A percentile compares a stretch with the other conserved stretches of the same genome.
phyloP scores from a whole-genome alignment of 148 eudicot genomes.

The Heliosperma pusillum region DNA sequence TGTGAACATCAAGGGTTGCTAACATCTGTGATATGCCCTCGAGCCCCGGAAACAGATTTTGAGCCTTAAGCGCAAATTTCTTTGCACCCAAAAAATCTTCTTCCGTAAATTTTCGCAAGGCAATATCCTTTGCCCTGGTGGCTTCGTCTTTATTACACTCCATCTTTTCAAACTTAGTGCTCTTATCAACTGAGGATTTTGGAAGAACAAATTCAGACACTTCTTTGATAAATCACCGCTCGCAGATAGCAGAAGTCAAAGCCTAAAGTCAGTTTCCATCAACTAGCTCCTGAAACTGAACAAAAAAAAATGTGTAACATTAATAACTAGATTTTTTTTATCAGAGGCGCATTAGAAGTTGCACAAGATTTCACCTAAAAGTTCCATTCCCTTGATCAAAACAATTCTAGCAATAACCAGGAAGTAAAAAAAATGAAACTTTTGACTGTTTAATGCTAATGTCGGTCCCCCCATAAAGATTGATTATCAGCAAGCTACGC shows the following conservation, averaged over 20 bases:
- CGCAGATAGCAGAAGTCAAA: neutral
- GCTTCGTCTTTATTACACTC: slow-evolving; percentile 54
- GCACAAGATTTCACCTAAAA: neutral
- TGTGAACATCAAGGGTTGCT: slow-evolving; percentile 32
- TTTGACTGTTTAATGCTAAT: too few relatives aligned
- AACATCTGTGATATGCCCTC: slow-evolving; percentile 39
- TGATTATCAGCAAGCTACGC: too few relatives aligned
- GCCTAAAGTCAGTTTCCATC: neutral
- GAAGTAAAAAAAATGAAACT: too few relatives aligned
- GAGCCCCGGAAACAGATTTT: slow-evolving; percentile 31
- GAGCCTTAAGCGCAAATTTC: slow-evolving; percentile 43
- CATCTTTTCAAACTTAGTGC: slow-evolving; percentile 18
- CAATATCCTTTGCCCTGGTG: slow-evolving; percentile 40
- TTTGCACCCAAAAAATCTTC: slow-evolving; percentile 34
- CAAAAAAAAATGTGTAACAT: neutral
- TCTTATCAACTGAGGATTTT: neutral
- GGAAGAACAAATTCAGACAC: neutral
- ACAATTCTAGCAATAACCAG: too few relatives aligned
- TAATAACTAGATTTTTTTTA: neutral
- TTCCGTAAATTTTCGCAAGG: slow-evolving; percentile 30
- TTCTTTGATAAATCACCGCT: too few relatives aligned
- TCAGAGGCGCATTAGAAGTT: neutral
- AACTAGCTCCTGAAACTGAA: neutral
- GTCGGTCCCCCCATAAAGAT: too few relatives aligned
- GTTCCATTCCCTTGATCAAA: too few relatives aligned